Base-by-base conservation (phyloP, 495 filamentous ascomycete genomes). In the Neurospora cerealis region DNA sequence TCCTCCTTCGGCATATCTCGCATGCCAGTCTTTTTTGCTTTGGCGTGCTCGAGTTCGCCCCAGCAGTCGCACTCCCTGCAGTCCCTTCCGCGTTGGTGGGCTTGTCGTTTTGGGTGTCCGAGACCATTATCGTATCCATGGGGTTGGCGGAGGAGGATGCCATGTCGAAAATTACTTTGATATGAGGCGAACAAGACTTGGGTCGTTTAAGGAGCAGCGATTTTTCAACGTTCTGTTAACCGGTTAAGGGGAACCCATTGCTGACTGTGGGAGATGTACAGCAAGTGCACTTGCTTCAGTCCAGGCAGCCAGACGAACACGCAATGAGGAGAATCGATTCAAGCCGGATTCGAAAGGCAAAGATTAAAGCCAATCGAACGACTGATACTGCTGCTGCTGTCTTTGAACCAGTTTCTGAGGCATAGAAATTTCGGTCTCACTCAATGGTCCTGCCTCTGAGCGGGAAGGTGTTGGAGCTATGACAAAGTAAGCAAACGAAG, bases 1-100 rank as follows among this genome's bases (percentile, higher is more conserved):
- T 99, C 78, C 96, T 88, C 80, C 95, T 96, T 77, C 96, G 88
- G 79, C 96, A 99, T 66, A 99, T 90, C 72, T 97, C 92, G 81
- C 96, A 99, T n/a, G 96, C 96, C 75, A 98, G 93, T 77, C 96
- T 88, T 85, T 98, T 98, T 32, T 91, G 90, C 77, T 94, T 94
- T 37, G 94, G 92, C 21, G 93, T 85, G 72, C 86, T 89, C 54
- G 82, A 85, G 78, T 90, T 89, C 73, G 88, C 89, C 60, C 85
- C 86, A 69, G 85, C 83, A 44, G 79, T 79, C 19, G 79, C 75
- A 32, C 78, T 75, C 10, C 73, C 73, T 60, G 75, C 73, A 36
- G 77, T 77, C 48, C 70, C 62, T 70, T 82, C 80, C 21, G 81
- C 81, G 73, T 79, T 75, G n/a, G 60, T 24, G 60, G 34, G 72